A percentile compares a stretch with the other conserved stretches of the same genome.
Evolutionary conservation across 2,329 filamentous ascomycete genomes (phyloP).

Genomic region (Talaromyces islandicus): DNA sequence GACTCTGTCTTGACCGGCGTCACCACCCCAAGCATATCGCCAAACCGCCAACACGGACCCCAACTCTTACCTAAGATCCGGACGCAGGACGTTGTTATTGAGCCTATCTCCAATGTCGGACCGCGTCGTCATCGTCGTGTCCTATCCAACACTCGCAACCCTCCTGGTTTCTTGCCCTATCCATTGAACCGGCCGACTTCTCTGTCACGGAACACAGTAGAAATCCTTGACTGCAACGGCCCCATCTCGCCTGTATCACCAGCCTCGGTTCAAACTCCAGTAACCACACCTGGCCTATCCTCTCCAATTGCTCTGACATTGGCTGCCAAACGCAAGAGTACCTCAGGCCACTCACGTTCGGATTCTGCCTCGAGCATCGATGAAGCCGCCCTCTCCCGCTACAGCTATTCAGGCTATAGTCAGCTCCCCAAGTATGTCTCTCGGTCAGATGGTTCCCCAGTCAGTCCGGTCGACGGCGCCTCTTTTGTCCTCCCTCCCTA

Average conservation of each 20-base stretch:
- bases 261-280: slow-evolving; percentile 21
- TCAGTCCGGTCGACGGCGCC: slow-evolving; percentile 33
- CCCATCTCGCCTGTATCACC: slow-evolving; percentile 43
- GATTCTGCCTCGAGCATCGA: slow-evolving; percentile 65
- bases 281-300: slow-evolving; percentile 46
- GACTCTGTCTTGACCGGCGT: slow-evolving; percentile 63
- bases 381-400: slow-evolving; percentile 59
- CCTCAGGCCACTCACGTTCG: slow-evolving; percentile 49
- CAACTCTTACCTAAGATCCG: slow-evolving; percentile 80
- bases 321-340: slow-evolving; percentile 31
- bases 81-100: slow-evolving; percentile 72
- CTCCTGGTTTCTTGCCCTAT: slow-evolving; percentile 48
- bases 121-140: slow-evolving; percentile 54
- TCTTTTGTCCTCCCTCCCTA: slow-evolving; percentile 34
- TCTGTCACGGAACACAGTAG: slow-evolving; percentile 41
- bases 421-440: slow-evolving; percentile 59
- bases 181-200: slow-evolving; percentile 33
- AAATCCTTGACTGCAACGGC: slow-evolving; percentile 34
- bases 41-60: slow-evolving; percentile 68
- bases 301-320: slow-evolving; percentile 57
- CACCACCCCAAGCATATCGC: slow-evolving; percentile 62
- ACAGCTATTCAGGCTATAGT: slow-evolving; percentile 79
- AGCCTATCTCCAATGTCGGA: slow-evolving; percentile 45
- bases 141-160: slow-evolving; percentile 48
- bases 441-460: slow-evolving; percentile 36